These are phyloP conservation scores for Pleurotus platypus DNA, from an alignment of 768 basidiomycete species.

Conservation along the genomic window DNA sequence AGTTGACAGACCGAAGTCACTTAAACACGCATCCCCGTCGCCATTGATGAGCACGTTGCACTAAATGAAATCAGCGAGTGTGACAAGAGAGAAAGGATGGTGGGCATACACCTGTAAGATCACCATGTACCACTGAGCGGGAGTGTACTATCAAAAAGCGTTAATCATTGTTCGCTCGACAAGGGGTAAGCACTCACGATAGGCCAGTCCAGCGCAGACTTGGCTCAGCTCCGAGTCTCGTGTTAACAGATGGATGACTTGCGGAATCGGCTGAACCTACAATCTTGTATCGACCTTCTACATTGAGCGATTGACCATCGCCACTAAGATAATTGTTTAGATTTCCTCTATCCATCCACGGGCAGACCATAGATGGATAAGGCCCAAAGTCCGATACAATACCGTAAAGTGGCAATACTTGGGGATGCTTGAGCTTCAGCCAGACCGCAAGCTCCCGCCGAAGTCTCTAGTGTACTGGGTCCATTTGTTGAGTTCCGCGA, in stretches of 20 bases:
- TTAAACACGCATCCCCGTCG: neutral
- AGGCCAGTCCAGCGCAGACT: neutral
- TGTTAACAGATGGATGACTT: neutral
- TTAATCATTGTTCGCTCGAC: neutral
- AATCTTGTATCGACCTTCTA: neutral
- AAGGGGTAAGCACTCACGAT: neutral
- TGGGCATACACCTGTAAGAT: conserved; percentile 1
- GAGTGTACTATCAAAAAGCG: neutral
- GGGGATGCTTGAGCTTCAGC: neutral
- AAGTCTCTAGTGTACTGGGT: neutral
- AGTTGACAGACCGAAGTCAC: conserved; percentile 7
- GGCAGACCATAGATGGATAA: conserved; percentile 8
- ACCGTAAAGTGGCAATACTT: conserved; percentile 1
- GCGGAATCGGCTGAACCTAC: neutral
- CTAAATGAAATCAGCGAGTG: neutral
- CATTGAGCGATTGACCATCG: neutral
- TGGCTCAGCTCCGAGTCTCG: neutral
- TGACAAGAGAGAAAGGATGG: neutral
- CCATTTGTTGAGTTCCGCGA: neutral
- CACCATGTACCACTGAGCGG: neutral
- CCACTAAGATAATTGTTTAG: neutral
- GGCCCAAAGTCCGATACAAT: neutral
- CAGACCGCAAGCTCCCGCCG: neutral
- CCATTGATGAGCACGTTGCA: conserved; percentile 3
- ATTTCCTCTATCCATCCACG: conserved; percentile 7